These are phyloP conservation scores for Ophiostoma populinum DNA, from an alignment of 2,329 filamentous ascomycete genomes.

Conservation along the genomic window DNA sequence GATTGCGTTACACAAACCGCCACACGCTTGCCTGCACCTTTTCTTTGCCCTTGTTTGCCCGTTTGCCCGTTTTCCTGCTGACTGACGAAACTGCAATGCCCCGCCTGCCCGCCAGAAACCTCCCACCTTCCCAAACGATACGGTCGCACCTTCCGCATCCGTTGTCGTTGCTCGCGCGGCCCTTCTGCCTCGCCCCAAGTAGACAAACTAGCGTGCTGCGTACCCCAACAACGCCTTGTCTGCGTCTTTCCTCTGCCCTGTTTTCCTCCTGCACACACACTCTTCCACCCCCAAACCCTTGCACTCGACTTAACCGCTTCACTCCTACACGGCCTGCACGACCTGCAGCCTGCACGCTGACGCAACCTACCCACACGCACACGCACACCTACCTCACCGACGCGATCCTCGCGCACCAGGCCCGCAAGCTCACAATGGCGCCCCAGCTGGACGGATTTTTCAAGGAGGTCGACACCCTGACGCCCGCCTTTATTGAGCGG, in stretches of 20 bases:
- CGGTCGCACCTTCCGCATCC: slow-evolving; percentile 7
- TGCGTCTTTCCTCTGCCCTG: not conserved
- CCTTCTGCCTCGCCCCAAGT: not conserved
- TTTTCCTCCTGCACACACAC: not conserved
- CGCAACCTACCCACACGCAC: not conserved
- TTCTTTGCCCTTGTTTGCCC: too few species aligned
- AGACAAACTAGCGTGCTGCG: not conserved
- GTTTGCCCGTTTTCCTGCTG: not conserved
- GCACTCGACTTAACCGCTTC: not conserved
- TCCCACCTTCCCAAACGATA: slow-evolving; percentile 11
- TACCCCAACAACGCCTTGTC: not conserved
- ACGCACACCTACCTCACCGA: slow-evolving; percentile 33
- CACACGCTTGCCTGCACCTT: too few species aligned
- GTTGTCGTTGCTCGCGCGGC: slow-evolving; percentile 1
- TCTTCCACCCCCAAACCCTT: not conserved
- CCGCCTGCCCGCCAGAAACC: slow-evolving; percentile 7
- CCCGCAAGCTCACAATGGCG: slow-evolving; percentile 69
- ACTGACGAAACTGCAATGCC: slow-evolving; percentile 8
- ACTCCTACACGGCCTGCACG: not conserved
- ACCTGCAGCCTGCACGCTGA: not conserved
- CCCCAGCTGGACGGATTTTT: slow-evolving; percentile 85
- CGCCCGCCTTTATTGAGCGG: slow-evolving; percentile 73
- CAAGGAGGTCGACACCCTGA: slow-evolving; percentile 70
- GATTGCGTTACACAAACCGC: too few species aligned
- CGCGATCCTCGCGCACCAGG: slow-evolving; percentile 38